phyloP scores from a whole-genome alignment of 192 early-diverging fungal species.

The Spinellus fusiger region DNA sequence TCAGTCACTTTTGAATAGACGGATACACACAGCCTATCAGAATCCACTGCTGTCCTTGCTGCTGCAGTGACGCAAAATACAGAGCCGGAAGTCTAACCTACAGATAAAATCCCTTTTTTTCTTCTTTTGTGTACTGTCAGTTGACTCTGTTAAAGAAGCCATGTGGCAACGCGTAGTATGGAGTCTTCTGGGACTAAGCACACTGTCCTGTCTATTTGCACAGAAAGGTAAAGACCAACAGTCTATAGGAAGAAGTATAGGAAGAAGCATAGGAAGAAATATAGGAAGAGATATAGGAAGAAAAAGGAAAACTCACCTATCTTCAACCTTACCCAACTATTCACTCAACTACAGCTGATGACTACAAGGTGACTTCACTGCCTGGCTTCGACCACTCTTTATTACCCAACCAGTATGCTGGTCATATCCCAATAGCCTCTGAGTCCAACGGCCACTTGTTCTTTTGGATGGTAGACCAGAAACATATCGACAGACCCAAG shows the following conservation, averaged over 20 bases:
- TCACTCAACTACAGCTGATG: constrained; percentile 18
- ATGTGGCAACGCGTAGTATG: background rate
- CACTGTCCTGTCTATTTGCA: background rate
- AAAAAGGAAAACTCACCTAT: background rate
- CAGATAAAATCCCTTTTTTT: no score
- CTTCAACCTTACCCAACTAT: background rate
- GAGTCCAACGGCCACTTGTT: constrained; percentile 35
- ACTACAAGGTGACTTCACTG: constrained; percentile 31
- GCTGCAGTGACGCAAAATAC: no score
- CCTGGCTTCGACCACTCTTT: constrained; percentile 29
- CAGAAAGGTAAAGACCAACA: background rate
- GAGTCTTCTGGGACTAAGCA: background rate
- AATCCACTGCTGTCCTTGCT: no score
- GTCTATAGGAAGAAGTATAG: background rate
- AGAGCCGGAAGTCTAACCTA: no score
- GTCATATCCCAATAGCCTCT: constrained; percentile 37
- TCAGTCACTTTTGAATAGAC: no score
- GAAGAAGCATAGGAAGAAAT: background rate
- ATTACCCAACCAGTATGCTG: constrained; percentile 38
- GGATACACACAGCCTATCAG: no score
- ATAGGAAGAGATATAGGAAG: background rate
- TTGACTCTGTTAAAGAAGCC: no score
- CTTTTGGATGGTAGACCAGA: constrained; percentile 45
- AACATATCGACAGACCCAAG: constrained; percentile 7
- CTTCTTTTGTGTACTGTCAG: no score